These are phyloP conservation scores for Nitzschia sp. DNA, from an alignment of 108 stramenopile genomes.

Conservation along the genomic window DNA sequence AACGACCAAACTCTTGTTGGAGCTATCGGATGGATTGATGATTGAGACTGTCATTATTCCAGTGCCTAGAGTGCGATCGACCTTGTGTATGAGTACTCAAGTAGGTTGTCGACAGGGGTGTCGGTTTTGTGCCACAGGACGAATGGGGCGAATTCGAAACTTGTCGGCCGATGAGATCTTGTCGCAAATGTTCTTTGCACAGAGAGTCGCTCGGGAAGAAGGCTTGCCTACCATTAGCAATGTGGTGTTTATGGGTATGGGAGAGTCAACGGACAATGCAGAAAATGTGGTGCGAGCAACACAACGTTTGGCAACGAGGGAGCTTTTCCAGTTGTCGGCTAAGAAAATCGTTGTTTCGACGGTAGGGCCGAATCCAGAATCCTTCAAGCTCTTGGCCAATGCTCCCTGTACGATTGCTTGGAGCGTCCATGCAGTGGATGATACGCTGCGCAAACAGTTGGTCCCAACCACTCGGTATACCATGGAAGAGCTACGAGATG, in stretches of 20 bases:
- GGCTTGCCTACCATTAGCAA: conserved; percentile 38
- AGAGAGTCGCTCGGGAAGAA: conserved; percentile 53
- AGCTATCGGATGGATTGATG: conserved; percentile 61
- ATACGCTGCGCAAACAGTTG: conserved; percentile 63
- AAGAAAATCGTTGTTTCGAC: conserved; percentile 78
- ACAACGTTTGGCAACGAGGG: conserved; percentile 49
- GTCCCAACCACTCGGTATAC: conserved; percentile 80
- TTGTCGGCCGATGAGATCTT: conserved; percentile 77
- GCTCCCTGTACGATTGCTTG: conserved; percentile 76
- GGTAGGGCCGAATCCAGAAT: conserved; percentile 71
- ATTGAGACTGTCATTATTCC: conserved; percentile 87
- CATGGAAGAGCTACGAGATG: conserved; percentile 72
- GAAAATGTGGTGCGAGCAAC: conserved; percentile 59
- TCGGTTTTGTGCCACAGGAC: conserved; percentile 82
- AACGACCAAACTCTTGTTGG: conserved; percentile 71
- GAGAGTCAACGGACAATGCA: conserved; percentile 71
- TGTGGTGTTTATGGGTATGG: conserved; percentile 93
- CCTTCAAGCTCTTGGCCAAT: conserved; percentile 50
- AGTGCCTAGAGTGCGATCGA: conserved; percentile 55
- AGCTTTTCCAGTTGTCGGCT: conserved; percentile 61
- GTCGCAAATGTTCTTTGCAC: conserved; percentile 77
- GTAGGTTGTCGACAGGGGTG: conserved; percentile 91
- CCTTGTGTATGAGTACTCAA: conserved; percentile 77
- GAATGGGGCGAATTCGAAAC: conserved; percentile 62
- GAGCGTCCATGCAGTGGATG: conserved; percentile 80